Evolutionary conservation across 305 asterid species (phyloP), one percentile per base, ranked within the genome.

Genomic region (Stenogyne calaminthoides): DNA sequence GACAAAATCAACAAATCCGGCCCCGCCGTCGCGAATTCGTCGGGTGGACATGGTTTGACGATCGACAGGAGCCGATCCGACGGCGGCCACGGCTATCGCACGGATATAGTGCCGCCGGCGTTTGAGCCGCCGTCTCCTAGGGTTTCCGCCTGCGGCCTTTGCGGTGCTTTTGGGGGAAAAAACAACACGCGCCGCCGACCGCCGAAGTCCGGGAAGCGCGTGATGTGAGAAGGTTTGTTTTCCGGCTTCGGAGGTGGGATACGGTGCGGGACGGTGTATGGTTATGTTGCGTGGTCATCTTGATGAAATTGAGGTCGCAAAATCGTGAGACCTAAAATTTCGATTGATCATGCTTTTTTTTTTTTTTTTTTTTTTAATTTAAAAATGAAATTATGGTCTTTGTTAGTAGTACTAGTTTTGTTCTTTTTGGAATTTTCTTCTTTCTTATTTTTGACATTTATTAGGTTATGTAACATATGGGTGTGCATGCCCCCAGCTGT

Each of bases 71-170:
- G 85, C 88, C 86, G 91, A 88, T 91, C 98, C 78, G 83, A 67
- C 86, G 97, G 92, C 61, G 87, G 89, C 19, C 78, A 90, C 4
- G 89, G 82, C 0, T 75, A 67, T 77, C 91, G 97, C 0, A 84
- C 93, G 0, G 95, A 97, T 3, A 89, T 72, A 73, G 93, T 88
- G 16, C 78, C 97, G 51, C 89, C 96, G 83, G 92, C 95, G 55
- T 77, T 88, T 10, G 98, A 93, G 80, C 98, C 98, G 71, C 97
- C 97, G 75, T 93, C 98, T 42, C 98, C 98, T 0, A 91, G 78
- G 85, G 88, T 93, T 20, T 91, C 98, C 9, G 97, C 95, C 42
- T 93, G 96, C 76, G 97, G 97, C 7, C 74, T 84, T n/a, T 93
- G 97, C 87, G 54, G 83, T 7, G 90, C 89, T 69, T 91, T 89